Percentiles rank a stretch among this genome's conserved stretches.
Conservation (phyloP, 345 rosid species). For the rapeseed (Brassica napus) region DNA sequence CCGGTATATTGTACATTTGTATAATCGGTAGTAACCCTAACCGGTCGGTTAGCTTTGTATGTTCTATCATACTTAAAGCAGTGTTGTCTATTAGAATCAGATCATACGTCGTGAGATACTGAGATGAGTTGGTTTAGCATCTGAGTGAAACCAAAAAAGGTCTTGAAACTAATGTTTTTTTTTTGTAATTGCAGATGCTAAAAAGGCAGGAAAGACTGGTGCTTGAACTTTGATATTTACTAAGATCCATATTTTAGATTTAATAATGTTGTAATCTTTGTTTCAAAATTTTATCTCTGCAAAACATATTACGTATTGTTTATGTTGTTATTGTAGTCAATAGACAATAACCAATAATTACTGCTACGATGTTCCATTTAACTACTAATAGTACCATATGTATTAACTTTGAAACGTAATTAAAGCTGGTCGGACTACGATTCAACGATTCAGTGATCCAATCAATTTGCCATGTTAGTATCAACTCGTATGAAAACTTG, state of each 20-base stretch:
- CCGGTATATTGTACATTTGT: not conserved
- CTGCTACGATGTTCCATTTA: not conserved
- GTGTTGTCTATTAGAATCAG: not conserved
- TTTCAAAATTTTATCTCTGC: not conserved
- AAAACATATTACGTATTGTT: not conserved
- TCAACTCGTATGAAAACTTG: not conserved
- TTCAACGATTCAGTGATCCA: not conserved
- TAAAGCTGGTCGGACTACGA: not conserved
- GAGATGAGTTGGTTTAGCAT: not conserved
- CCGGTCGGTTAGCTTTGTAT: not conserved
- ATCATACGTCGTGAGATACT: not conserved
- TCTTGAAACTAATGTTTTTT: not conserved
- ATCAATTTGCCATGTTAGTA: not conserved
- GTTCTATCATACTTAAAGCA: not conserved
- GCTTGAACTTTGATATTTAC: slow-evolving; percentile 3
- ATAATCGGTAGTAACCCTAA: not conserved
- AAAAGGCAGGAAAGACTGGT: slow-evolving; percentile 19
- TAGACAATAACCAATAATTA: slow-evolving; percentile 10
- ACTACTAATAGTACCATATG: not conserved
- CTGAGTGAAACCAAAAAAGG: not conserved
- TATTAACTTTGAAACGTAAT: not conserved
- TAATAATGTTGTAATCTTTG: slow-evolving; percentile 10
- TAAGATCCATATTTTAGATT: not conserved
- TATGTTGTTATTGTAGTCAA: not conserved
- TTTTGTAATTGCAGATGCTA: slow-evolving; percentile 22